Evolutionary conservation across 2,329 filamentous ascomycete genomes (phyloP).

Genomic region (Cladophialophora psammophila): DNA sequence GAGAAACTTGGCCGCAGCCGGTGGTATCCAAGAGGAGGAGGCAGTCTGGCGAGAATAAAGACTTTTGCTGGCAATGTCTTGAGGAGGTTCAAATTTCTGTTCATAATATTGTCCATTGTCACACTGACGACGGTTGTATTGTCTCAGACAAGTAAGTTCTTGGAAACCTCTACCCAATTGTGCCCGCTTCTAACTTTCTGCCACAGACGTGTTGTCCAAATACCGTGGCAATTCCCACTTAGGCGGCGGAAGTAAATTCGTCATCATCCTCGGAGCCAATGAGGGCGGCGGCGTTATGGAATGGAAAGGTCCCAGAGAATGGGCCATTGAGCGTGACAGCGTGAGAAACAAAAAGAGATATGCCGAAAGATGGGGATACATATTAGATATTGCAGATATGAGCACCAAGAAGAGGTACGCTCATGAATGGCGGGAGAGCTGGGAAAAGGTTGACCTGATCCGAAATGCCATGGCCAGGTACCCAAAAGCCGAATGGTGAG

Average conservation of each 20-base stretch:
- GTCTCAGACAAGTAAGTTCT: conserved; percentile 37
- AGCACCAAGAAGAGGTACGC: conserved; percentile 98
- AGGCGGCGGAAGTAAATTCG: conserved; percentile 87
- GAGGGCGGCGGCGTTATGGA: conserved; percentile 98
- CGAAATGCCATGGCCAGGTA: conserved; percentile 90
- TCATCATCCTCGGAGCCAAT: conserved; percentile 92
- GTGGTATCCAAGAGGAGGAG: conserved; percentile 56
- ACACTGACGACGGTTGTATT: conserved; percentile 36
- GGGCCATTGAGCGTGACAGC: conserved; percentile 97
- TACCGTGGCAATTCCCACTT: conserved; percentile 77
- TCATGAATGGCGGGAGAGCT: conserved; percentile 98
- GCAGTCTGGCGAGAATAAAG: conserved; percentile 45
- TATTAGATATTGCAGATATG: conserved; percentile 97
- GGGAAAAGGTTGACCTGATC: conserved; percentile 98
- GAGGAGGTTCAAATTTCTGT: conserved; percentile 67
- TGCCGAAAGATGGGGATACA: conserved; percentile 86
- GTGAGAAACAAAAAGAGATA: conserved; percentile 95
- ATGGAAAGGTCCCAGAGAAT: conserved; percentile 96
- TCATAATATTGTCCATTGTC: conserved; percentile 55
- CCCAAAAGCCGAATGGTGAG: conserved; percentile 93
- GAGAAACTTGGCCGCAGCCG: conserved; percentile 73
- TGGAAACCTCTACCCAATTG: background rate
- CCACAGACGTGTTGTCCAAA: conserved; percentile 62
- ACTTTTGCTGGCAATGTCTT: conserved; percentile 59
- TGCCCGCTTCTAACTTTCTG: background rate